Evolutionary conservation across 2,329 filamentous ascomycete species (phyloP), one percentile per base, ranked within the genome.

Genomic region (Calonectria pteridis): DNA sequence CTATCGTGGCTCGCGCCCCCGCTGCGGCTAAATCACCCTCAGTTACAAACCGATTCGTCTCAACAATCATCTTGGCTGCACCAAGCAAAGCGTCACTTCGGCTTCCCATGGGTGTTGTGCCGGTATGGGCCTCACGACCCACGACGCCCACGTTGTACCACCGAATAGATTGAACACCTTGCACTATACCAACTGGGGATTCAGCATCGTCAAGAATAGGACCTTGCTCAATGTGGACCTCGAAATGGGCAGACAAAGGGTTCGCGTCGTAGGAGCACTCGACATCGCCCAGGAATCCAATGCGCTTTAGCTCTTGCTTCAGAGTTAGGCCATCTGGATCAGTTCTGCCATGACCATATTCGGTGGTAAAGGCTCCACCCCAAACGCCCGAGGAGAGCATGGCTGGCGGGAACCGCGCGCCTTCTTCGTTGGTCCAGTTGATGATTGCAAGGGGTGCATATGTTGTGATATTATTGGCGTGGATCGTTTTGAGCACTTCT

Each of bases 371-470:
- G 14, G 65, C 33, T 18, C 50, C 65, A n/a, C 93, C 91, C 94
- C 94, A 96, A 23, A 96, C 94, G 1, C 93, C 94, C 0, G 93
- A 95, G 0, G 92, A 87, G n/a, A 93, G 86, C 91, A 95, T 95
- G 37, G 91, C 93, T 69, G 92, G 91, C 1, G 94, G 94, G 76
- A 96, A 96, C 0, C 94, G 89, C 1, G 94, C 94, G 5, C 94
- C 94, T 97, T 95, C 84, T 6, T 46, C 40, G 40, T 46, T 46
- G 40, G 40, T 46, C 40, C 40, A 46, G 9, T 46, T 46, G 40
- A 46, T 11, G 40, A 46, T 46, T n/a, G 40, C 40, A 7, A 46
- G 40, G 6, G 40, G 40, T 46, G 40, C 40, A 46, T 46, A 46
- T 46, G 40, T 46, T 46, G 40, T 46, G 40, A 46, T 46, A 11